Evolutionary conservation across 2,329 filamentous ascomycete genomes (phyloP).

Genomic region (Scedosporium apiospermum): DNA sequence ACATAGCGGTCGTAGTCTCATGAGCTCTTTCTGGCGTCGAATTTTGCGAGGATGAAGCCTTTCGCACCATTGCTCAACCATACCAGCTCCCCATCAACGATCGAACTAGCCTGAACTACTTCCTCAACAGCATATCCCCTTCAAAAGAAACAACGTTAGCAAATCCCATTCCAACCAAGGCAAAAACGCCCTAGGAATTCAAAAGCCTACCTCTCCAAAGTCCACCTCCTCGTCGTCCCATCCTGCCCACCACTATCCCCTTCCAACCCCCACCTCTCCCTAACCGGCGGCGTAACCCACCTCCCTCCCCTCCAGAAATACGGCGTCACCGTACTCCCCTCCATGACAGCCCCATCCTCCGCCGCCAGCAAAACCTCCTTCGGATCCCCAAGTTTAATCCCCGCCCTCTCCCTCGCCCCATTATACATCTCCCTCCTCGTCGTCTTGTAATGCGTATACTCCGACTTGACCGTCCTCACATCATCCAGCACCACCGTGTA

Average conservation of each 20-base stretch:
- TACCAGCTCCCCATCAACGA: constrained; percentile 65
- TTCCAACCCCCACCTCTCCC: constrained; percentile 6
- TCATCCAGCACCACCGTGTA: constrained; percentile 37
- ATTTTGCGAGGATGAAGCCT: constrained; percentile 49
- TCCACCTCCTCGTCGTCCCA: constrained; percentile 76
- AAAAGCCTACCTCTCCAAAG: constrained; percentile 51
- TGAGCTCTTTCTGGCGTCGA: background rate
- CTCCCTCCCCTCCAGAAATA: constrained; percentile 65
- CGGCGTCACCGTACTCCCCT: constrained; percentile 73
- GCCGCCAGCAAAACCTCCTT: constrained; percentile 73
- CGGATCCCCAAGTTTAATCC: constrained; percentile 30
- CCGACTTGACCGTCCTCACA: constrained; percentile 32
- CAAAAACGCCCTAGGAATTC: background rate
- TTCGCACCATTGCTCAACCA: constrained; percentile 85
- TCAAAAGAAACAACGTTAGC: constrained; percentile 3
- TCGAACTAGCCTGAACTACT: constrained; percentile 44
- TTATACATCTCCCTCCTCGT: constrained; percentile 66
- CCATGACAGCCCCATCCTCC: constrained; percentile 59
- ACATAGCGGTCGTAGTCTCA: too few species aligned
- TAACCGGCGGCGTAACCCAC: constrained; percentile 65
- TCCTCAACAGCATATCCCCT: constrained; percentile 57
- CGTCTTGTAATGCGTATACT: constrained; percentile 83
- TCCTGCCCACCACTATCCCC: constrained; percentile 65
- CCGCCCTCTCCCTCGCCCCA: constrained; percentile 51
- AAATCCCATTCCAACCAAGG: background rate